Conservation (phyloP, 495 filamentous ascomycete genomes). For the Daldinia decipiens region DNA sequence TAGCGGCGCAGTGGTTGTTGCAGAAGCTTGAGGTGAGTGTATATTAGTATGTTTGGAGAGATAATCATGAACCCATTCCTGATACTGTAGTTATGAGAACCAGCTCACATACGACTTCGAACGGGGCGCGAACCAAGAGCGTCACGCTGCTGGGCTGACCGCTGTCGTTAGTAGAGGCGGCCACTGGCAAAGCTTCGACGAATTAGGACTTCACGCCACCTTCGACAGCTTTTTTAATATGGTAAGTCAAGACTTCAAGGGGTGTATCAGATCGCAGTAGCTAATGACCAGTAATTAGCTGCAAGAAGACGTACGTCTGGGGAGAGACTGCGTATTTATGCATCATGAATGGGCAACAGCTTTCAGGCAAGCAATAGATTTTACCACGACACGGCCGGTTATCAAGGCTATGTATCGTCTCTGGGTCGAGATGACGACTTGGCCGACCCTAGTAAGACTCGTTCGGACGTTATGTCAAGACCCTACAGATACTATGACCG, state of each 20-base stretch:
- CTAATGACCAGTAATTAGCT: conserved; percentile 32
- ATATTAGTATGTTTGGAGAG: neutral
- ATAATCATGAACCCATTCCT: neutral
- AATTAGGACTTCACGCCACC: conserved; percentile 35
- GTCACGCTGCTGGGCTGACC: conserved; percentile 44
- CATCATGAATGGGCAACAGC: conserved; percentile 37
- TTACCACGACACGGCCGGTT: conserved; percentile 19
- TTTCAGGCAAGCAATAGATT: conserved; percentile 35
- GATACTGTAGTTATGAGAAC: conserved; percentile 11
- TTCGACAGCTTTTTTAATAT: conserved; percentile 48
- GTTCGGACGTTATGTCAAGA: conserved; percentile 32
- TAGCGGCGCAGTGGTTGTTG: conserved; percentile 43
- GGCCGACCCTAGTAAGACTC: conserved; percentile 42
- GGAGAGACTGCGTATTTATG: conserved; percentile 45
- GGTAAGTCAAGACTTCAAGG: conserved; percentile 21
- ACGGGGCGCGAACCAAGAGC: conserved; percentile 46
- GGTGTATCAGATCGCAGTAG: neutral
- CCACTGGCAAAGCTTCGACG: conserved; percentile 37
- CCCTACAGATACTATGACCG: conserved; percentile 36
- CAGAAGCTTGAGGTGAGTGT: conserved; percentile 47
- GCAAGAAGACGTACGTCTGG: conserved; percentile 46
- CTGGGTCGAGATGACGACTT: conserved; percentile 44
- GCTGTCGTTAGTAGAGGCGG: conserved; percentile 41
- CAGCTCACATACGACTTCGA: conserved; percentile 46
- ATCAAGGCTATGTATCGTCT: conserved; percentile 40